Evolutionary conservation across 768 basidiomycete species (phyloP), one percentile per base, ranked within the genome.

Genomic region (Sarcodon sp.): DNA sequence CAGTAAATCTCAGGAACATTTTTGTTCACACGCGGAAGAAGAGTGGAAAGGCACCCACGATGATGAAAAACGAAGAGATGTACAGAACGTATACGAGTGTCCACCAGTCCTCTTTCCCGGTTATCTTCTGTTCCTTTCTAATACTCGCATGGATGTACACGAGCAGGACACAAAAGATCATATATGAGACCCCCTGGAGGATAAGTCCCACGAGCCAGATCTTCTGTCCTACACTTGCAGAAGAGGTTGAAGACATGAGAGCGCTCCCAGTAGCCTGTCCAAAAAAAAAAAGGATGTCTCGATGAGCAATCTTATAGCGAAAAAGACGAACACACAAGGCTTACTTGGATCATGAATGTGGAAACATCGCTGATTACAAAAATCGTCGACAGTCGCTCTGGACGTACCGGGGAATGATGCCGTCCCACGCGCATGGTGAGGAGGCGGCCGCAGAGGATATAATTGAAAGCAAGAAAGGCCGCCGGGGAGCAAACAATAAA

Each of bases 291-390:
- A 33, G 12, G 31, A 35, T 15, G 21, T 47, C 12, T 37, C 8
- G 37, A 38, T 48, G 39, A 27, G 9, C 43, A 45, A 18, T 35
- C 27, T 18, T 18, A 43, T 41, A 41, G 3, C 39, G 8, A 7
- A 27, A 8, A 2, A 41, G 27, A 41, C 16, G 39, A 8, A 16
- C 16, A 4, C 9, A 39, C 7, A 13, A 41, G 21, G 21, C 55
- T 16, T 39, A 73, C 79, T 61, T 87, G 83, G 39, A 83, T 72
- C 4, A 80, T 55, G 64, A 87, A 84, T 1, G 82, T 83, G 1
- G 68, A 66, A 39, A 84, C 62, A 57, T 87, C 83, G 8, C 75
- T 77, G 1, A 69, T 64, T 43, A 87, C 67, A 58, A 84, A 87
- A 9, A 76, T 58, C 32, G 69, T 50, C 7, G 79, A 79, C 51